Percentiles rank a stretch among this genome's conserved stretches.
phyloP scores from a whole-genome alignment of 179 eudicot species.

The Pouteria campechiana region DNA sequence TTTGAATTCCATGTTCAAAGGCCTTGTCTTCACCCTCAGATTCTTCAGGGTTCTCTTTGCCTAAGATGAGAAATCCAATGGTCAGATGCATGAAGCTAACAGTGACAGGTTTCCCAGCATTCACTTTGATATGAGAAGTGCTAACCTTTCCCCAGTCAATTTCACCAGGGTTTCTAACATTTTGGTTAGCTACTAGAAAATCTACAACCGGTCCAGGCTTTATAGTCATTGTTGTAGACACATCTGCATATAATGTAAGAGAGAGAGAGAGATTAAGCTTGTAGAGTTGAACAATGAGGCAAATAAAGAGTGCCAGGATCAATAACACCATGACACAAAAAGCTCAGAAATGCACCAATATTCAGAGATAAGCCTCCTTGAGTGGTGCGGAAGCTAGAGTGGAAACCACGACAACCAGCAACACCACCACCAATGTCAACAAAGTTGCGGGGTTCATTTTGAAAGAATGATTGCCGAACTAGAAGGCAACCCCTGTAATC shows the following conservation, averaged over 20 bases:
- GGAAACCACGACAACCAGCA: slow-evolving; percentile 88
- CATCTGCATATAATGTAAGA: slow-evolving; percentile 37
- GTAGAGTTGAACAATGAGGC: too few relatives aligned
- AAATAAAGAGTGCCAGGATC: too few relatives aligned
- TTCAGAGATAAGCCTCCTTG: slow-evolving; percentile 88
- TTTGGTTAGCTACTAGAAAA: slow-evolving; percentile 77
- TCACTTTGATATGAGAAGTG: not conserved
- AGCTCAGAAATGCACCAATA: slow-evolving; percentile 34
- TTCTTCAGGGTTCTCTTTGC: slow-evolving; percentile 60
- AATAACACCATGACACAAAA: too few relatives aligned
- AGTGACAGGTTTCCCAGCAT: not conserved
- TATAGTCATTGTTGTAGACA: slow-evolving; percentile 92
- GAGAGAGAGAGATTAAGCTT: not conserved
- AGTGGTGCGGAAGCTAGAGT: slow-evolving; percentile 81
- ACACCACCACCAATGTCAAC: slow-evolving; percentile 92
- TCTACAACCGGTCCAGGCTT: slow-evolving; percentile 93
- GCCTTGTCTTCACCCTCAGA: slow-evolving; percentile 51
- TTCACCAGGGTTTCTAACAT: slow-evolving; percentile 66
- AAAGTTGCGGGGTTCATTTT: slow-evolving; percentile 69
- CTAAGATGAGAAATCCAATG: slow-evolving; percentile 12
- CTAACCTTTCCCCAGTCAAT: slow-evolving; percentile 91
- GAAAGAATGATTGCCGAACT: slow-evolving; percentile 87
- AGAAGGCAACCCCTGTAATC: slow-evolving; percentile 83
- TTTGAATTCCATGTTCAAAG: slow-evolving; percentile 48
- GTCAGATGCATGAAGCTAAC: not conserved